Evolutionary conservation across 139 green algal species (phyloP).

Genomic region (Chlamydomonas sp.): DNA sequence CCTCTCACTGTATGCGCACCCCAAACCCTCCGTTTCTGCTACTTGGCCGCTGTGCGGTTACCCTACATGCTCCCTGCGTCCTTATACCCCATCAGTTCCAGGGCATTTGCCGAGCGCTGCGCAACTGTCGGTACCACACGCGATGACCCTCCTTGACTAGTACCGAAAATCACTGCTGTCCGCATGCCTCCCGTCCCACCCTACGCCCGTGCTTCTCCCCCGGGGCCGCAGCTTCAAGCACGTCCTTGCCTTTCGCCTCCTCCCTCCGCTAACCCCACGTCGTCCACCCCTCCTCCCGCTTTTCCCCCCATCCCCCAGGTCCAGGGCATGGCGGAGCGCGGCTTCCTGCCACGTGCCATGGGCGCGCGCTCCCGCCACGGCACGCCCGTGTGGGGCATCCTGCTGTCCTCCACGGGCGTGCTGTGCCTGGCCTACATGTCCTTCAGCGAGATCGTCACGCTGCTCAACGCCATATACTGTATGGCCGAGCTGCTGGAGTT

Average conservation of each 20-base stretch:
- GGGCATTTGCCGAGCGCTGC: too few species aligned
- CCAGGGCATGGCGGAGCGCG: slow-evolving; percentile 95
- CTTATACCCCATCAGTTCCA: too few species aligned
- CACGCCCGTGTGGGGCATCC: slow-evolving; percentile 90
- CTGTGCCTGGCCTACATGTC: slow-evolving; percentile 70
- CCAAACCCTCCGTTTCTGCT: too few species aligned
- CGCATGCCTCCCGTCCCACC: too few species aligned
- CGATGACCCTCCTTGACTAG: too few species aligned
- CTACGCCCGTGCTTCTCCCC: too few species aligned
- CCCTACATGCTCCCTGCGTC: too few species aligned
- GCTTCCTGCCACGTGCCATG: slow-evolving; percentile 86
- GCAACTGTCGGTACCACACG: too few species aligned
- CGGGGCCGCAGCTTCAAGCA: too few species aligned
- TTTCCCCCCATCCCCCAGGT: neutral
- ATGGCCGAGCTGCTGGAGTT: slow-evolving; percentile 97
- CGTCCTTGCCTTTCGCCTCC: neutral
- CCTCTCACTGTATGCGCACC: too few species aligned
- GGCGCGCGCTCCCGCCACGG: slow-evolving; percentile 75
- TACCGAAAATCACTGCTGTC: too few species aligned
- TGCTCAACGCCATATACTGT: slow-evolving; percentile 97
- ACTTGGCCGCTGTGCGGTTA: too few species aligned
- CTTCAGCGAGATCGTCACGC: slow-evolving; percentile 90
- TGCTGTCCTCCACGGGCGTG: slow-evolving; percentile 84
- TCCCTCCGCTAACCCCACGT: neutral
- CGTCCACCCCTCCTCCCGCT: neutral